Evolutionary conservation across 805 yeast genomes (phyloP).

Genomic region (Sugiyamaella smithiae): DNA sequence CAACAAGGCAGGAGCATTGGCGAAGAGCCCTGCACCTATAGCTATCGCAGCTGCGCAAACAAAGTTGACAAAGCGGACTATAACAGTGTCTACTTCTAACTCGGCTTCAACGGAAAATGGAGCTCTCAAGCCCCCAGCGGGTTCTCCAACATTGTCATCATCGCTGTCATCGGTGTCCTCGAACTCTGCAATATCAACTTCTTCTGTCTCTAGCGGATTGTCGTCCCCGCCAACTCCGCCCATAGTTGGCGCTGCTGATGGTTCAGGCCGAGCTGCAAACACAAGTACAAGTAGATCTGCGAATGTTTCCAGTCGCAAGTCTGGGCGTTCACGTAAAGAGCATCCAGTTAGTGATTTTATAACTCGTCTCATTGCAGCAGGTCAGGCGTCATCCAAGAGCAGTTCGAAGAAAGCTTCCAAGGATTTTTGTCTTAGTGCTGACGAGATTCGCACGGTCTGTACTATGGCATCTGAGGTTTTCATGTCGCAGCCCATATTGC

Average conservation of each 20-base stretch:
- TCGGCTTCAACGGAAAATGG: neutral
- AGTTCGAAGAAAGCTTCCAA: constrained; percentile 71
- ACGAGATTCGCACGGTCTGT: constrained; percentile 79
- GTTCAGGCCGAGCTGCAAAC: neutral
- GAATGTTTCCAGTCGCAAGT: too few relatives aligned
- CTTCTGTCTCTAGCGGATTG: constrained; percentile 4
- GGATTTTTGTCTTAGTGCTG: constrained; percentile 73
- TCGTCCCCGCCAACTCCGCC: constrained; percentile 14
- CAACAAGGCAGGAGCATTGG: neutral
- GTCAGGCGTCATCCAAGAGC: constrained; percentile 47
- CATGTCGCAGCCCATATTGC: constrained; percentile 77
- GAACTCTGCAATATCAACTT: constrained; percentile 1
- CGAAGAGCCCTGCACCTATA: neutral
- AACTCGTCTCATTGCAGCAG: constrained; percentile 82
- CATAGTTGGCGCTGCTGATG: neutral
- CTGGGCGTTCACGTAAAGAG: neutral
- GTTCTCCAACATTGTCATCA: constrained; percentile 10
- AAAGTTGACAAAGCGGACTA: constrained; percentile 7
- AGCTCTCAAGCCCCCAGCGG: neutral
- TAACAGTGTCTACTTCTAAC: neutral
- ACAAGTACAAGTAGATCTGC: too few relatives aligned
- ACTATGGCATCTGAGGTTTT: constrained; percentile 79
- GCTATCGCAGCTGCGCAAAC: neutral
- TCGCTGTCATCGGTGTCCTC: constrained; percentile 13
- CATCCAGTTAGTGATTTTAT: constrained; percentile 71